Conservation (phyloP, 108 stramenopile species). For the Fistulifera solaris region DNA sequence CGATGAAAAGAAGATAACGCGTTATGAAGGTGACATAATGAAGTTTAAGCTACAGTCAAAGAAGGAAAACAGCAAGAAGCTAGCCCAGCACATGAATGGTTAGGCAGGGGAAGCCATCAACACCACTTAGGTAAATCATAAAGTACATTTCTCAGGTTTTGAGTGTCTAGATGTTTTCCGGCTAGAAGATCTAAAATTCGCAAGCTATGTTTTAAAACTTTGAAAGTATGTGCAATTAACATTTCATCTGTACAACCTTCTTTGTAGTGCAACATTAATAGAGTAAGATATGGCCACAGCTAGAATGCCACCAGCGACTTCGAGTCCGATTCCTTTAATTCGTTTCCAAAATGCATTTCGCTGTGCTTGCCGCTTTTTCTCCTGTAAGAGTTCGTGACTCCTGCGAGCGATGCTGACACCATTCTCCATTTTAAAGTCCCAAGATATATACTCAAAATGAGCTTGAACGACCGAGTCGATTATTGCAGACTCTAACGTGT, state of each 20-base stretch:
- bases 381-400: neutral
- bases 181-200: too few relatives aligned
- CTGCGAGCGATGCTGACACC: neutral
- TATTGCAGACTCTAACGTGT: conserved; percentile 50
- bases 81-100: conserved; percentile 87
- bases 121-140: neutral
- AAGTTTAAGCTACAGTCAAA: conserved; percentile 86
- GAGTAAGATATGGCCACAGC: neutral
- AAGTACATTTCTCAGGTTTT: too few relatives aligned
- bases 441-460: conserved; percentile 80
- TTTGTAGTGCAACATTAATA: neutral
- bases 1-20: conserved; percentile 82
- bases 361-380: neutral
- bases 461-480: conserved; percentile 53
- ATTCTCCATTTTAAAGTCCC: neutral
- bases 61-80: conserved; percentile 80
- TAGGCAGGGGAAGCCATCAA: conserved; percentile 25
- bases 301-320: neutral
- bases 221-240: too few relatives aligned
- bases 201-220: too few relatives aligned
- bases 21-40: conserved; percentile 88
- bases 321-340: neutral
- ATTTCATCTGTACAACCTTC: neutral
- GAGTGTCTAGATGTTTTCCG: too few relatives aligned
- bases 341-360: neutral